Evolutionary conservation across 306 rosid genomes (phyloP), one percentile per base, ranked within the genome.

Genomic region (Prunus mume): DNA sequence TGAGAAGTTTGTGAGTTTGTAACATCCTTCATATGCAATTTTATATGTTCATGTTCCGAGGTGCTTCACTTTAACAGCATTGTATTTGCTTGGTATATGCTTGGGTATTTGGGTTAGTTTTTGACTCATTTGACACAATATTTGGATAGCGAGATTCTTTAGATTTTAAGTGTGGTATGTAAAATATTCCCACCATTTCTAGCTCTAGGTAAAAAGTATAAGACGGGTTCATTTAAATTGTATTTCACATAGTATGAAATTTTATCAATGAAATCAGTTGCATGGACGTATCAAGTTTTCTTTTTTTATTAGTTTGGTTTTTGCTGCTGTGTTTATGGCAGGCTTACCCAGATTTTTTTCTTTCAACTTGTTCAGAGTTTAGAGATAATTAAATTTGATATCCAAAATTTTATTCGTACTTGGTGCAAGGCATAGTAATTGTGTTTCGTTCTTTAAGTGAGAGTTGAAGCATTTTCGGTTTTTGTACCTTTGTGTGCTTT

Each of bases 71-170:
- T 18, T 51, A 11, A 49, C 5, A 18, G 3, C 47, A 30, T 9
- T 71, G 50, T 32, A 14, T 51, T 28, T 27, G 25, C 45, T 50
- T 28, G 20, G 24, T 3, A 13, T 14, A 30, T 63, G 20, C 12
- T 63, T 70, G 74, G 63, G 58, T 19, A 70, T 51, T 19, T 51
- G 27, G 63, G 63, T 30, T 28, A 30, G 75, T 49, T 19, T 34
- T 32, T 32, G 20, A 54, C 46, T n/a, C 60, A 43, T 54, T 52
- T 32, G 47, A 34, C 14, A 25, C 34, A 11, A 28, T 38, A 15
- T 69, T 51, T 50, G 47, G 19, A 19, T 70, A 9, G 49, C 20
- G 34, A 20, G 34, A 71, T 54, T 2, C 11, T n/a, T 34, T 12
- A 54, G 51, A 7, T 32, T n/a, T 14, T 54, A 55, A 18, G 22